Percentiles rank a stretch among this genome's conserved stretches.
phyloP scores from a whole-genome alignment of 768 basidiomycete genomes.

The Rubroboletus pulcherrimus region DNA sequence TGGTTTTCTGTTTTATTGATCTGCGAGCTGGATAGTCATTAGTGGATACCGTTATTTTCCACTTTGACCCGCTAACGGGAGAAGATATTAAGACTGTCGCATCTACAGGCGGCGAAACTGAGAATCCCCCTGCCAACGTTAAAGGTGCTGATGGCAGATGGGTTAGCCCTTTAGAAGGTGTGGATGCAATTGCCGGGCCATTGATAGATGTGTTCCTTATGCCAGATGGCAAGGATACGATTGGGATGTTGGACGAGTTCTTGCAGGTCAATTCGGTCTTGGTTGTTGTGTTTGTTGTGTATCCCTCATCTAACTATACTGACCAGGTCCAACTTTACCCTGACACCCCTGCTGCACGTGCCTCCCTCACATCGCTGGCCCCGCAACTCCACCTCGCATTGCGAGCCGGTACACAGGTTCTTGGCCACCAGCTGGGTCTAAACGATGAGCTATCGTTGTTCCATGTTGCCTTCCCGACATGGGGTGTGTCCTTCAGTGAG shows the following conservation, averaged over 20 bases:
- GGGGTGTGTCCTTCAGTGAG: slow-evolving; percentile 56
- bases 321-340: slow-evolving; percentile 65
- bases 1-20: slow-evolving; percentile 8
- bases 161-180: slow-evolving; percentile 48
- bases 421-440: slow-evolving; percentile 53
- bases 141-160: slow-evolving; percentile 12
- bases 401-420: slow-evolving; percentile 45
- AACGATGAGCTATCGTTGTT: slow-evolving; percentile 41
- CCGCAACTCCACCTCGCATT: slow-evolving; percentile 56
- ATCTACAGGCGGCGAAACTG: slow-evolving; percentile 5
- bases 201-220: slow-evolving; percentile 56
- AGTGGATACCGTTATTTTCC: slow-evolving; percentile 72
- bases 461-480: slow-evolving; percentile 57
- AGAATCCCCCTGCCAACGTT: not conserved
- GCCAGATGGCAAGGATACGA: slow-evolving; percentile 42
- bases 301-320: not conserved
- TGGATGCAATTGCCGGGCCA: slow-evolving; percentile 57
- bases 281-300: not conserved
- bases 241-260: slow-evolving; percentile 72
- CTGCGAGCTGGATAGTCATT: slow-evolving; percentile 39
- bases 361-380: slow-evolving; percentile 42
- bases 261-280: slow-evolving; percentile 52
- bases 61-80: slow-evolving; percentile 78
- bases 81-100: slow-evolving; percentile 41
- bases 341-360: slow-evolving; percentile 43